Evolutionary conservation across 2,329 filamentous ascomycete genomes (phyloP).

Genomic region (Aspergillus carbonarius): DNA sequence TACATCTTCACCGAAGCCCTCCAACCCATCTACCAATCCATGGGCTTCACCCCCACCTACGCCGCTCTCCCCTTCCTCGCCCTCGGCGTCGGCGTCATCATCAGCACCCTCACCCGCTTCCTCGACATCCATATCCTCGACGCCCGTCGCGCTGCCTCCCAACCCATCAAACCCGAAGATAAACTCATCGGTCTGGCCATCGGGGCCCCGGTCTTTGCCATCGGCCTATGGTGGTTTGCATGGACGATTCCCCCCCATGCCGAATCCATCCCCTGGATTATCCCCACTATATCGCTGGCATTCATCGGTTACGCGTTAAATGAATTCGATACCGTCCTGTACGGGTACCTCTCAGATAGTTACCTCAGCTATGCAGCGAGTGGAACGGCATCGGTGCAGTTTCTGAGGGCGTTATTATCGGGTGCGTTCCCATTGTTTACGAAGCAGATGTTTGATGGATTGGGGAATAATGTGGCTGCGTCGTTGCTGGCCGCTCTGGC

Average conservation of each 20-base stretch:
- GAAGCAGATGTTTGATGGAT: constrained; percentile 38
- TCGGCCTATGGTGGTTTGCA: constrained; percentile 50
- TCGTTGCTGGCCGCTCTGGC: constrained; percentile 44
- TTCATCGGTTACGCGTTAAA: constrained; percentile 51
- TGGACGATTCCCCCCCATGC: constrained; percentile 48
- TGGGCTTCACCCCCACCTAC: constrained; percentile 34
- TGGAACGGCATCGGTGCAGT: constrained; percentile 44
- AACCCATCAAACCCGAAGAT: constrained; percentile 43
- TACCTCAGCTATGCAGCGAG: constrained; percentile 48
- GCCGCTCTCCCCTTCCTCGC: constrained; percentile 45
- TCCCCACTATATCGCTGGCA: constrained; percentile 43
- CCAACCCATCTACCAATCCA: constrained; percentile 39
- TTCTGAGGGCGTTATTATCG: constrained; percentile 41
- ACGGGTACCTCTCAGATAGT: constrained; percentile 47
- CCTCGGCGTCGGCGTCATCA: constrained; percentile 40
- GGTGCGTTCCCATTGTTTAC: constrained; percentile 45
- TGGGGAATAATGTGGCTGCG: constrained; percentile 43
- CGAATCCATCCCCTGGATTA: constrained; percentile 37
- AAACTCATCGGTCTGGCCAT: constrained; percentile 49
- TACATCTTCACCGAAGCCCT: constrained; percentile 51
- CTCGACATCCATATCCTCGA: constrained; percentile 38
- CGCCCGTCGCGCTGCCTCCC: constrained; percentile 22
- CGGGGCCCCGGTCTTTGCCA: constrained; percentile 46
- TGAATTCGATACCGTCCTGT: constrained; percentile 45
- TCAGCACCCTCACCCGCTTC: constrained; percentile 46